A percentile compares a stretch with the other conserved stretches of the same genome.
phyloP scores from a whole-genome alignment of 495 filamentous ascomycete species.

The Lasiosphaeria ovina region DNA sequence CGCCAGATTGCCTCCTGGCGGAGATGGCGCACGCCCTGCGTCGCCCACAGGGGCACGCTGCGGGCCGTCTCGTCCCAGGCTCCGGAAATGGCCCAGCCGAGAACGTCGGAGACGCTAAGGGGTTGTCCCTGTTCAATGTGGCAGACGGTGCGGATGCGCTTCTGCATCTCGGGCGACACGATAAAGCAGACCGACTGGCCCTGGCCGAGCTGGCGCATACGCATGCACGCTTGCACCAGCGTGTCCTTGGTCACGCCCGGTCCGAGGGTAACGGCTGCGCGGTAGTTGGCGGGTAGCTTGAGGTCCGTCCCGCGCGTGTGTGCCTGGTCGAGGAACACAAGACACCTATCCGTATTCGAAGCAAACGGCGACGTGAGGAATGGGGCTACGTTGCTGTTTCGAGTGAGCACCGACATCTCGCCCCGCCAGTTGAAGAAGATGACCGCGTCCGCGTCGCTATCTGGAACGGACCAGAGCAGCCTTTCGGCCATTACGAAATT shows the following conservation, averaged over 20 bases:
- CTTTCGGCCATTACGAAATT: constrained; percentile 53
- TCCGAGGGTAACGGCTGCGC: constrained; percentile 69
- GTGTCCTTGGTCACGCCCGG: constrained; percentile 68
- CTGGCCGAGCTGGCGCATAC: constrained; percentile 60
- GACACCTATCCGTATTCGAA: constrained; percentile 57
- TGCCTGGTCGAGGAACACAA: constrained; percentile 72
- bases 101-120: constrained; percentile 48
- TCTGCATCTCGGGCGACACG: constrained; percentile 51
- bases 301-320: constrained; percentile 77
- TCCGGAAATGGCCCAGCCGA: constrained; percentile 59
- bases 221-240: constrained; percentile 72
- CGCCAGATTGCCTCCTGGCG: constrained; percentile 33
- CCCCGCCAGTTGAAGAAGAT: constrained; percentile 55
- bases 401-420: constrained; percentile 46
- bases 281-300: constrained; percentile 56
- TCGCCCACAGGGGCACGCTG: constrained; percentile 58
- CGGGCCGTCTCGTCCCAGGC: constrained; percentile 50
- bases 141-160: constrained; percentile 32
- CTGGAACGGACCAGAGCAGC: constrained; percentile 41
- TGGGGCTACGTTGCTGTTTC: constrained; percentile 44
- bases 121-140: neutral
- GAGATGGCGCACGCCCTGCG: constrained; percentile 54
- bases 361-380: constrained; percentile 61
- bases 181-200: constrained; percentile 64
- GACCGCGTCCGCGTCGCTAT: constrained; percentile 39